A percentile compares a stretch with the other conserved stretches of the same genome.
Evolutionary conservation across 768 basidiomycete species (phyloP).

Genomic region (Auriscalpium vulgare): DNA sequence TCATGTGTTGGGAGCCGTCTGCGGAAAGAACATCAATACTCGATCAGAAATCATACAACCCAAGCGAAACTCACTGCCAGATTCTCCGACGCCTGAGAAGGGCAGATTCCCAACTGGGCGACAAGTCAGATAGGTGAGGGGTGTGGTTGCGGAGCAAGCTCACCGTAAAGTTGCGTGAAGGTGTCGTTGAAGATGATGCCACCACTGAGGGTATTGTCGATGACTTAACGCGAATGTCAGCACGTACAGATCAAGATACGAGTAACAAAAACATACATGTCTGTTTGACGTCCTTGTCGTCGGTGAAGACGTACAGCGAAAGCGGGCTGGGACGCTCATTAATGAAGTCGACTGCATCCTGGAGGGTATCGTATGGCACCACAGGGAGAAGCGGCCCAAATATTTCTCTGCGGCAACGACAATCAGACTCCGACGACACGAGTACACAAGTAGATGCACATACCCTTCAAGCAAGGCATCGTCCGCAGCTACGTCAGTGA

Average conservation of each 20-base stretch:
- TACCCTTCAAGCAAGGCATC: conserved; percentile 61
- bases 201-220: conserved; percentile 23
- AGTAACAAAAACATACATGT: conserved; percentile 2
- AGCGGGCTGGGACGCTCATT: conserved; percentile 26
- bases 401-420: conserved; percentile 36
- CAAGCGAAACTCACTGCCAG: conserved; percentile 20
- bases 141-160: conserved; percentile 8
- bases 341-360: conserved; percentile 51
- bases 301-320: conserved; percentile 12
- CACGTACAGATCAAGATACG: background rate
- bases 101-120: conserved; percentile 14
- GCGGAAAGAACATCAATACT: background rate
- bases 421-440: background rate
- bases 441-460: conserved; percentile 8
- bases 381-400: conserved; percentile 70
- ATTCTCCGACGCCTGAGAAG: conserved; percentile 21
- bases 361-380: conserved; percentile 44
- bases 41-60: background rate
- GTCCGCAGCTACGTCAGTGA: conserved; percentile 41
- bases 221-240: conserved; percentile 15
- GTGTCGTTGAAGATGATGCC: conserved; percentile 25
- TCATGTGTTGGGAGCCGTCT: conserved; percentile 23
- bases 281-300: conserved; percentile 8
- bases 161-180: conserved; percentile 29
- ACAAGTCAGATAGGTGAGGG: no score